These are phyloP conservation scores for Apiotrichum sp. DNA, from an alignment of 1,284 basidiomycete genomes.

Conservation along the genomic window DNA sequence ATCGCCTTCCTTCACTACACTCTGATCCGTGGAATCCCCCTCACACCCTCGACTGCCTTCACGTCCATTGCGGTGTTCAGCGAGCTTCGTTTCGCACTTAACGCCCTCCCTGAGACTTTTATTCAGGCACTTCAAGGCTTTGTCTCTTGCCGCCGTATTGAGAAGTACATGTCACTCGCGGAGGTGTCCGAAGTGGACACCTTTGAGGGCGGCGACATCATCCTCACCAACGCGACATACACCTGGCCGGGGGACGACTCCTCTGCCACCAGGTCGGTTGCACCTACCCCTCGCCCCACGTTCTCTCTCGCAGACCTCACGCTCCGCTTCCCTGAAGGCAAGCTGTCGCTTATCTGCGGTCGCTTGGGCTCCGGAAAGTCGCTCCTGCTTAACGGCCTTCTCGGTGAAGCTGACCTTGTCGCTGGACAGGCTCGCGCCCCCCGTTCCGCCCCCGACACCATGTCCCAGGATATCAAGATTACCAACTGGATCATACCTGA, in stretches of 20 bases:
- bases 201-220: conserved; percentile 54
- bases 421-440: conserved; percentile 65
- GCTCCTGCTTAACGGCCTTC: conserved; percentile 66
- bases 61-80: conserved; percentile 67
- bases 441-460: conserved; percentile 70
- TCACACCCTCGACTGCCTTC: conserved; percentile 82
- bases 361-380: conserved; percentile 67
- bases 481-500: conserved; percentile 65
- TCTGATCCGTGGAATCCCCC: conserved; percentile 51
- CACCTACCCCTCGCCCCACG: conserved; percentile 66
- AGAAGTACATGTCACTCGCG: conserved; percentile 70
- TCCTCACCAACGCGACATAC: conserved; percentile 73
- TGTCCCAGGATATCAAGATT: conserved; percentile 51
- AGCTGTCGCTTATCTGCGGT: conserved; percentile 75
- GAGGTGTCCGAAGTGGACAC: conserved; percentile 62
- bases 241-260: conserved; percentile 75
- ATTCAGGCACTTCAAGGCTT: conserved; percentile 76
- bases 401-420: conserved; percentile 83
- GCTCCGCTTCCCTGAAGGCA: conserved; percentile 68
- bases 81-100: conserved; percentile 66
- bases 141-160: conserved; percentile 81
- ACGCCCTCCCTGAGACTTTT: conserved; percentile 80
- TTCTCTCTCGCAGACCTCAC: conserved; percentile 76
- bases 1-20: conserved; percentile 59
- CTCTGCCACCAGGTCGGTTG: conserved; percentile 47